These are phyloP conservation scores for Backusella australiensis DNA, from an alignment of 192 early-diverging fungal species.

Conservation along the genomic window DNA sequence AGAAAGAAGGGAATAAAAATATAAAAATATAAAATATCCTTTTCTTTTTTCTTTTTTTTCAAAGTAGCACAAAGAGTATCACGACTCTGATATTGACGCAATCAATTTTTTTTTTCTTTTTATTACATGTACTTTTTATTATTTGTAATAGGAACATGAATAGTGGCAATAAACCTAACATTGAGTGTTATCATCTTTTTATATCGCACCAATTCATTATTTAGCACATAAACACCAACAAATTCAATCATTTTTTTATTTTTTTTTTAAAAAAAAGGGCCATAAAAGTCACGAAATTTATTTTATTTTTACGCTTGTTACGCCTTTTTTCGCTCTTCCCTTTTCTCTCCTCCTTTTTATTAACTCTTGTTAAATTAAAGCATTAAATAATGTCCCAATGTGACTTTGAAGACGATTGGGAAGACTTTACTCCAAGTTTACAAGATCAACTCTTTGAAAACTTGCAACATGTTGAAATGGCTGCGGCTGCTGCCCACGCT, in stretches of 20 bases:
- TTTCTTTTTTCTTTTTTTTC: neutral
- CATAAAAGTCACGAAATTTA: neutral
- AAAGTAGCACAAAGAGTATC: neutral
- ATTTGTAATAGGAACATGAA: too few relatives aligned
- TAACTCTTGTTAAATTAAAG: too few relatives aligned
- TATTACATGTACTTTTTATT: too few relatives aligned
- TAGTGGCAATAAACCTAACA: too few relatives aligned
- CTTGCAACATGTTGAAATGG: neutral
- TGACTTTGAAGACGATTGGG: slow-evolving; percentile 5
- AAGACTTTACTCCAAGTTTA: neutral
- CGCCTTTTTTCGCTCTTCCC: neutral
- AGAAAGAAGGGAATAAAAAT: neutral
- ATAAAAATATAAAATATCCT: neutral
- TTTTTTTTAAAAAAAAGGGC: too few relatives aligned
- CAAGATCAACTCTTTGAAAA: neutral
- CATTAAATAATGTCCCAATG: neutral
- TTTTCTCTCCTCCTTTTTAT: neutral
- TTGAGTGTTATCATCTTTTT: too few relatives aligned
- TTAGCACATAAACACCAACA: too few relatives aligned
- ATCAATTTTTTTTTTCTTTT: neutral
- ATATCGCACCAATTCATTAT: too few relatives aligned
- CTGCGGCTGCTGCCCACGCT: neutral
- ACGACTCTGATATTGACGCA: neutral
- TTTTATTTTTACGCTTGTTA: neutral
- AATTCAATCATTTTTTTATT: too few relatives aligned